Evolutionary conservation across 495 filamentous ascomycete species (phyloP).

Genomic region (Neurospora sp.): DNA sequence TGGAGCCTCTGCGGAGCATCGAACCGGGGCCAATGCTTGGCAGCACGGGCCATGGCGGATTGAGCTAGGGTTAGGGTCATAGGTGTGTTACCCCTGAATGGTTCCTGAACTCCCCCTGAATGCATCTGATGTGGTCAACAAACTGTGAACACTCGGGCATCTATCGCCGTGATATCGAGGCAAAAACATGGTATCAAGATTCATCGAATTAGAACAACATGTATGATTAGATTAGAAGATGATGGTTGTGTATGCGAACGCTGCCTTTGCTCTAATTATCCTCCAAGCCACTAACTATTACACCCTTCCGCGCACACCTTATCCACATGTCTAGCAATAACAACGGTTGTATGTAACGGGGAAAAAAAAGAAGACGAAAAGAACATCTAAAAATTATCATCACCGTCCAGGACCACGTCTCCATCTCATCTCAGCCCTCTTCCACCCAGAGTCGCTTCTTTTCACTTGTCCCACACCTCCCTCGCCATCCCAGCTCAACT

Average conservation of each 20-base stretch:
- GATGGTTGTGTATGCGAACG: background rate
- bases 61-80: background rate
- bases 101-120: background rate
- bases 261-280: background rate
- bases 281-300: background rate
- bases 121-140: background rate
- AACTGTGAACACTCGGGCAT: background rate
- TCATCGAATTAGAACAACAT: background rate
- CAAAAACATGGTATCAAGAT: background rate
- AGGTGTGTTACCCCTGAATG: background rate
- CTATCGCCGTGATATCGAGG: too few species aligned
- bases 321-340: background rate
- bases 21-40: background rate
- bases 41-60: background rate
- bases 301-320: background rate
- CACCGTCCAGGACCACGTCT: background rate
- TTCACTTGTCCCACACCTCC: background rate
- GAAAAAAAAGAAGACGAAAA: background rate
- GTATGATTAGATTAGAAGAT: background rate
- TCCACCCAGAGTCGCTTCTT: background rate
- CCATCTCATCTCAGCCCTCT: background rate
- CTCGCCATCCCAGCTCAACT: background rate
- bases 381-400: background rate
- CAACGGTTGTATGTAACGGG: background rate
- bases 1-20: background rate